A percentile compares a stretch with the other conserved stretches of the same genome.
These are phyloP conservation scores for Aspergillus versicolor DNA, from an alignment of 2,329 filamentous ascomycete genomes.

Conservation along the genomic window DNA sequence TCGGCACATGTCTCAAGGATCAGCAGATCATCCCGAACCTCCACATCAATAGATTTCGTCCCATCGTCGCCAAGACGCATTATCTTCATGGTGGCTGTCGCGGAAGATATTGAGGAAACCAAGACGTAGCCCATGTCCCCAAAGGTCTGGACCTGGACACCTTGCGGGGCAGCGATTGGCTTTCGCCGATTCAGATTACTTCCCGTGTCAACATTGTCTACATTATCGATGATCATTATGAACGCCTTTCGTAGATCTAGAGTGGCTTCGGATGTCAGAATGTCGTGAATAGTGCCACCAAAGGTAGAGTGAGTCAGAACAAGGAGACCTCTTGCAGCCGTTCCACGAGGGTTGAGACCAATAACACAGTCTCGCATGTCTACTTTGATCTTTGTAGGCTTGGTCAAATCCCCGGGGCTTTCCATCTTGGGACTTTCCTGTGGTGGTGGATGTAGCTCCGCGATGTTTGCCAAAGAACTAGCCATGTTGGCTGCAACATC, in stretches of 20 bases:
- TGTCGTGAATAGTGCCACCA: conserved; percentile 64
- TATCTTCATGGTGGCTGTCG: conserved; percentile 66
- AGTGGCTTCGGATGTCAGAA: conserved; percentile 62
- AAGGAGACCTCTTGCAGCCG: conserved; percentile 73
- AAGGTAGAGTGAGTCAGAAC: conserved; percentile 77
- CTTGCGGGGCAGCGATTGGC: conserved; percentile 28
- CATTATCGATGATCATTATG: conserved; percentile 78
- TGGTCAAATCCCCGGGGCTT: conserved; percentile 34
- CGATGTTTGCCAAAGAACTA: conserved; percentile 75
- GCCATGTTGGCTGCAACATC: conserved; percentile 75
- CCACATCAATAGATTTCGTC: conserved; percentile 71
- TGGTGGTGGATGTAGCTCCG: conserved; percentile 51
- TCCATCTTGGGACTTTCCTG: conserved; percentile 18
- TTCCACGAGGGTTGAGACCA: conserved; percentile 76
- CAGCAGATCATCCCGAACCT: conserved; percentile 80
- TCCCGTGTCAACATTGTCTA: conserved; percentile 47
- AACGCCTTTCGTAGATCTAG: conserved; percentile 77
- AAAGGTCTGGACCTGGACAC: conserved; percentile 50
- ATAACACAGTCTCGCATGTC: conserved; percentile 76
- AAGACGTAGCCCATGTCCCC: conserved; percentile 74
- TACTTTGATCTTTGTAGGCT: conserved; percentile 57
- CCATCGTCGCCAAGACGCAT: conserved; percentile 55
- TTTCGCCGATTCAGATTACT: conserved; percentile 32
- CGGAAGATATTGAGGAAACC: conserved; percentile 82
- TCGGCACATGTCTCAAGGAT: conserved; percentile 95